Conservation (phyloP, 2,329 filamentous ascomycete species). For the Alternaria brassicae region DNA sequence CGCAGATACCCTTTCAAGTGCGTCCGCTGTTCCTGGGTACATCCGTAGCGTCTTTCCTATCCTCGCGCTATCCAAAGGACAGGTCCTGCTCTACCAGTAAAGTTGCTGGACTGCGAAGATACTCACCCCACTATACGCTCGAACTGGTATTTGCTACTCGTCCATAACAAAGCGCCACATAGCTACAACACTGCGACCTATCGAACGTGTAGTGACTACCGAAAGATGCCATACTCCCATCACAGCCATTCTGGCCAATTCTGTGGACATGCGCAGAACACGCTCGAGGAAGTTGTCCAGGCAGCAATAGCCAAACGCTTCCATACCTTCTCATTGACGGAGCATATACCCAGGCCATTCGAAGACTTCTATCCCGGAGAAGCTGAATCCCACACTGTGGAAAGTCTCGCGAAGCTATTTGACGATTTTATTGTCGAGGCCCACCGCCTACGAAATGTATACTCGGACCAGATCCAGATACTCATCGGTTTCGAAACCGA, state of each 20-base stretch:
- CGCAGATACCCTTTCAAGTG: neutral
- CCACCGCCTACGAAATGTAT: slow-evolving; percentile 71
- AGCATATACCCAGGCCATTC: slow-evolving; percentile 88
- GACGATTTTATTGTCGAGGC: slow-evolving; percentile 79
- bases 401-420: slow-evolving; percentile 59
- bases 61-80: neutral
- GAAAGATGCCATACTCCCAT: slow-evolving; percentile 89
- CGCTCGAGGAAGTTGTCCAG: slow-evolving; percentile 82
- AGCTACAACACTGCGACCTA: neutral
- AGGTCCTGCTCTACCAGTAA: neutral
- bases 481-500: slow-evolving; percentile 92
- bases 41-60: neutral
- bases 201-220: neutral
- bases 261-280: slow-evolving; percentile 83
- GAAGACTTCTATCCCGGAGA: slow-evolving; percentile 94
- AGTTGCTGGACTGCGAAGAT: neutral
- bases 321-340: slow-evolving; percentile 84
- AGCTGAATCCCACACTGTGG: slow-evolving; percentile 55
- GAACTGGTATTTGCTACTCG: neutral
- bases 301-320: slow-evolving; percentile 80
- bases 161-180: neutral
- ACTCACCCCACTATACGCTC: neutral
- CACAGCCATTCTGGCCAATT: slow-evolving; percentile 98
- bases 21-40: neutral
- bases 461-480: slow-evolving; percentile 74